Conservation (phyloP, 2,329 filamentous ascomycete genomes). For the Stachybotrys elegans region DNA sequence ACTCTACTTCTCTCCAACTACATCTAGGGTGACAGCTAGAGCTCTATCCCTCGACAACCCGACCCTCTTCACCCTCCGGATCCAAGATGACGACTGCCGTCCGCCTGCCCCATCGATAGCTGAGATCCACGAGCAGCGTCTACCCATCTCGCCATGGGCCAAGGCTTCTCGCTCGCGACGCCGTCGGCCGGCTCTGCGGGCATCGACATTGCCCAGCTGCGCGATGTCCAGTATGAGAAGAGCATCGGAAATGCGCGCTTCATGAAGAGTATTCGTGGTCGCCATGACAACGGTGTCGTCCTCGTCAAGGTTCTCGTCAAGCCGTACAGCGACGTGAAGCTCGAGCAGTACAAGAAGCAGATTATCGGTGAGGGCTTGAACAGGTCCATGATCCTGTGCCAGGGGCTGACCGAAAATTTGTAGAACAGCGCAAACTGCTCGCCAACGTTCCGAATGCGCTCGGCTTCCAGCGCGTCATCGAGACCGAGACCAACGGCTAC, state of each 20-base stretch:
- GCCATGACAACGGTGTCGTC: constrained; percentile 84
- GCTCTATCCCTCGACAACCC: no score
- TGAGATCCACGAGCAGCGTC: neutral
- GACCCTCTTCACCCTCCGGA: neutral
- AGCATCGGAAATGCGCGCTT: constrained; percentile 88
- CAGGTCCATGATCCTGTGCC: neutral
- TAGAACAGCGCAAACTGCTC: constrained; percentile 74
- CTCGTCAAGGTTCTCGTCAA: constrained; percentile 95
- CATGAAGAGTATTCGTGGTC: constrained; percentile 91
- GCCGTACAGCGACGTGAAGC: constrained; percentile 74
- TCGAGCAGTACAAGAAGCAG: constrained; percentile 72
- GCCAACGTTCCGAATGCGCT: constrained; percentile 86
- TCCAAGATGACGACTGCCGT: constrained; percentile 9
- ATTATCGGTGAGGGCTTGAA: constrained; percentile 68
- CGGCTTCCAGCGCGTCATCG: constrained; percentile 82
- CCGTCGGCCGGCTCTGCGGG: constrained; percentile 87
- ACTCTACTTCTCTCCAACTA: no score
- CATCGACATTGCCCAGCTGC: constrained; percentile 89
- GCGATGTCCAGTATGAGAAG: constrained; percentile 87
- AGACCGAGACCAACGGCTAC: constrained; percentile 88
- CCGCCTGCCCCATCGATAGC: constrained; percentile 5
- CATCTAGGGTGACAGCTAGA: no score
- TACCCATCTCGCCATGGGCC: constrained; percentile 63
- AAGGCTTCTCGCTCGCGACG: constrained; percentile 91
- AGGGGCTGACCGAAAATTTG: neutral